Evolutionary conservation across 495 filamentous ascomycete genomes (phyloP), one percentile per base, ranked within the genome.

Genomic region (Xylaria acuta): DNA sequence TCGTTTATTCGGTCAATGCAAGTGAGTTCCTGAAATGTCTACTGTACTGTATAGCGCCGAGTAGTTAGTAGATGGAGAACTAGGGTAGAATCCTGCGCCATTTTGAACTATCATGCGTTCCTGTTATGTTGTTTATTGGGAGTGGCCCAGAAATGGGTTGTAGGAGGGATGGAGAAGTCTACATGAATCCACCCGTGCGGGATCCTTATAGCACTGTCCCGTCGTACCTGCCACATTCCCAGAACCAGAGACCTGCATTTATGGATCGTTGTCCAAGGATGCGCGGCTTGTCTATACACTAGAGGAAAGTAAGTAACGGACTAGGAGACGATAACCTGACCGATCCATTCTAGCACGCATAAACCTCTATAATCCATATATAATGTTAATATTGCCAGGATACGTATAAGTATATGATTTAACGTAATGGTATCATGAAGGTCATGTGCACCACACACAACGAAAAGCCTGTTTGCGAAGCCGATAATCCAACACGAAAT

Each of bases 401-500:
- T 63, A 16, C 5, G 32, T 36, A 34, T 9, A 2, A 36, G 32
- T 30, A 12, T 54, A 14, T 14, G 7, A 54, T 54, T n/a, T n/a
- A 49, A n/a, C 51, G 25, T 30, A 54, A 30, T 16, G 25, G 51
- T 14, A 30, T 59, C 16, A n/a, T 59, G 9, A 6, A 59, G 5
- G 51, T 54, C 51, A 30, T 54, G 1, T 7, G 45, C 12, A 49
- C 45, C n/a, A 49, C 20, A 8, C 6, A 4, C 20, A n/a, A 56
- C 25, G 41, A 32, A 64, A 47, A 64, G 62, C 62, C 62, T 47
- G 62, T 34, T 64, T 64, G n/a, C 5, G 3, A n/a, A 18, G 38
- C 60, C 22, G 22, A 64, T 27, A 16, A 20, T 25, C 58, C n/a
- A 60, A 38, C n/a, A 11, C 27, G 6, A 30, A 56, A 53, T 12